These are phyloP conservation scores for Penicillium sp. DNA, from an alignment of 2,329 filamentous ascomycete genomes.

Conservation along the genomic window DNA sequence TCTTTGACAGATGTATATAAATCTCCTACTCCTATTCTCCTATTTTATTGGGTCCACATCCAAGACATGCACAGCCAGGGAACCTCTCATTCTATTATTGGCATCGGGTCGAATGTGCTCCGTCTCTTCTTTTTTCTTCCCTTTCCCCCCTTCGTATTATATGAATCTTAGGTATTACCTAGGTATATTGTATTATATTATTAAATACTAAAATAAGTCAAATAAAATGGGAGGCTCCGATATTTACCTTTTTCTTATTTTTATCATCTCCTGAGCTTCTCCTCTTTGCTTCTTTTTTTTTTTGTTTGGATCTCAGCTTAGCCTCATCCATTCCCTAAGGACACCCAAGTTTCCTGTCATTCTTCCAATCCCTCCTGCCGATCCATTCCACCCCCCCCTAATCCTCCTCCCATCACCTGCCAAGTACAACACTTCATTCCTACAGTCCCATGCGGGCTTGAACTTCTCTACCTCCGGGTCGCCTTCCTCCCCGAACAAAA, in stretches of 20 bases:
- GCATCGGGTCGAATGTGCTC: constrained; percentile 15
- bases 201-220: not conserved
- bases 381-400: constrained; percentile 27
- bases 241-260: not conserved
- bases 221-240: not conserved
- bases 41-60: constrained; percentile 13
- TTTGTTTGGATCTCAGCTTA: constrained; percentile 1
- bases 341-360: constrained; percentile 15
- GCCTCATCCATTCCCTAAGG: constrained; percentile 6
- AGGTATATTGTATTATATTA: not conserved
- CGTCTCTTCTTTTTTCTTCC: not conserved
- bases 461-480: constrained; percentile 5
- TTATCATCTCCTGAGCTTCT: not conserved
- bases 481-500: not conserved
- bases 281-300: not conserved
- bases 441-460: constrained; percentile 12
- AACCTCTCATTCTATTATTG: constrained; percentile 19
- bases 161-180: not conserved
- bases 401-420: constrained; percentile 7
- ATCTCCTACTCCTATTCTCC: not conserved
- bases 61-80: constrained; percentile 13
- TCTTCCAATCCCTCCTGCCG: constrained; percentile 31
- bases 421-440: constrained; percentile 9
- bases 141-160: not conserved
- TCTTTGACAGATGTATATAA: too few species aligned